Evolutionary conservation across 1,284 basidiomycete genomes (phyloP), one percentile per base, ranked within the genome.

Genomic region (Ganoderma multipileum): DNA sequence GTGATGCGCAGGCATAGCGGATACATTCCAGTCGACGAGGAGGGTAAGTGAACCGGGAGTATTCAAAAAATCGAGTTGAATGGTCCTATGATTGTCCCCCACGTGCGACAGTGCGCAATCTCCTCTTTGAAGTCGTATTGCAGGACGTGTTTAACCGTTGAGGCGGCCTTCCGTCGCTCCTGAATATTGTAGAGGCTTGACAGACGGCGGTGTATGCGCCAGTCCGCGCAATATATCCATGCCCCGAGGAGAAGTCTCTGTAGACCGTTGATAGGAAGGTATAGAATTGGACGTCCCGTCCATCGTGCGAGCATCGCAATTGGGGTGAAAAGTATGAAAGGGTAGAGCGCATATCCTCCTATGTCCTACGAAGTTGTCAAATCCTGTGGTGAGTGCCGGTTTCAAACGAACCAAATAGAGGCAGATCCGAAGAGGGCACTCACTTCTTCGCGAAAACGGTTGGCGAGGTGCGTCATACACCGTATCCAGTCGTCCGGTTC

Each of bases 261-360:
- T 20, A 67, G 18, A 33, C 50, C 52, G 55, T 67, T 67, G 26
- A 63, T 33, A 3, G 66, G 66, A 4, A 54, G 52, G n/a, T 58
- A 63, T 18, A 67, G 18, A 3, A 30, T 23, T 8, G 61, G 42
- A 18, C 61, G 39, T 6, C 61, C 30, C 23, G 66, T 63, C 66
- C 61, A 62, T 7, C 66, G 66, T 14, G 66, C 66, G 23, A 63
- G 39, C 66, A 67, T 67, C 4, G 61, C 66, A 2, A 63, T n/a
- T 7, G 66, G 66, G 9, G 62, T 42, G 6, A 61, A 47, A n/a
- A 42, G 33, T 7, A 41, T 41, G 9, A 67, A 47, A 12, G 57
- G 41, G 16, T 38, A 42, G 7, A 52, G 36, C 14, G 28, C 30
- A 38, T 23, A 44, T 20, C 20, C 20, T n/a, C 26, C 39, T 2